Conservation (phyloP, 169 alveolate species). For the Perkinsus marinus region DNA sequence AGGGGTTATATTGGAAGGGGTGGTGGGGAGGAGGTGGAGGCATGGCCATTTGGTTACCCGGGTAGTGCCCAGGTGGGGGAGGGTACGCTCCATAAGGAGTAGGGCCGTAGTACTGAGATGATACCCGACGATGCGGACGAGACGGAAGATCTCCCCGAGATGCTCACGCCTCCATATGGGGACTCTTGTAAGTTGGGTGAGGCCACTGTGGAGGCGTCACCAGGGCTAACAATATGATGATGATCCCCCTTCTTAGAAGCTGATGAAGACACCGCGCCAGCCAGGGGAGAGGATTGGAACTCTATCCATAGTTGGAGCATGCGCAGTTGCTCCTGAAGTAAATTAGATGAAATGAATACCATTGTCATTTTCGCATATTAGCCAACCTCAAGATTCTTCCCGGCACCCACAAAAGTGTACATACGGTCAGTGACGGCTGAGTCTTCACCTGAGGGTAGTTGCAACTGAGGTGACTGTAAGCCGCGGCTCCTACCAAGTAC, state of each 20-base stretch:
- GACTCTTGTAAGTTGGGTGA: not conserved
- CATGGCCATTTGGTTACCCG: not conserved
- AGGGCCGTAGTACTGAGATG: not conserved
- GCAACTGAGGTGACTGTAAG: not conserved
- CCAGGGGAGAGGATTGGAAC: not conserved
- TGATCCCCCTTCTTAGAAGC: not conserved
- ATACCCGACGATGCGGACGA: not conserved
- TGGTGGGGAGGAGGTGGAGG: not conserved
- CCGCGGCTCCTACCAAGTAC: not conserved
- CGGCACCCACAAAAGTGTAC: not conserved
- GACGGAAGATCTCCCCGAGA: too few species aligned
- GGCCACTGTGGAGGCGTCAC: not conserved
- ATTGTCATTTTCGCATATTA: not conserved
- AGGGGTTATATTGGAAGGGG: not conserved
- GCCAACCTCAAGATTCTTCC: not conserved
- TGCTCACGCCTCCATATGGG: not conserved
- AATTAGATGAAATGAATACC: not conserved
- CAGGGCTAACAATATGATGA: not conserved
- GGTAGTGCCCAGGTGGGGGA: not conserved
- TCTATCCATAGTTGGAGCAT: not conserved
- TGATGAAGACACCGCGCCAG: not conserved
- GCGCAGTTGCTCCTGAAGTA: not conserved
- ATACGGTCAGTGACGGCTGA: not conserved
- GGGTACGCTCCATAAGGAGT: not conserved
- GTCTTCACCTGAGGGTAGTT: not conserved